Percentiles rank a stretch among this genome's conserved stretches.
Conservation (phyloP, 345 rosid species). For the Gossypium anomalum region DNA sequence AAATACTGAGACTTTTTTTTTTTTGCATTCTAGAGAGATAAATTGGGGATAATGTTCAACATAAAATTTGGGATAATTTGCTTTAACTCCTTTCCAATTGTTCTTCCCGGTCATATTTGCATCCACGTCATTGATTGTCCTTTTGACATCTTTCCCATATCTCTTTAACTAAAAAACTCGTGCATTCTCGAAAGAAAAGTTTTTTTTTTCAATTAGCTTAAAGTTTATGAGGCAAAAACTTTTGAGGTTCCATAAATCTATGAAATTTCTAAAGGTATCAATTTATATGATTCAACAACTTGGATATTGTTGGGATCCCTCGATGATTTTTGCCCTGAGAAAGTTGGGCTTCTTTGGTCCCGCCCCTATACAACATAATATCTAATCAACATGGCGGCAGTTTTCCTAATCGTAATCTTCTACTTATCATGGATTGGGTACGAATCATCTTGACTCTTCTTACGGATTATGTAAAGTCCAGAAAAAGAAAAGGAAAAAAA, state of each 20-base stretch:
- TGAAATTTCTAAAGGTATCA: not conserved
- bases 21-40: not conserved
- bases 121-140: slow-evolving; percentile 13
- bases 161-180: slow-evolving; percentile 9
- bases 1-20: not conserved
- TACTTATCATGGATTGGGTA: not conserved
- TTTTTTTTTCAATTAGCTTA: not conserved
- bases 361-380: not conserved
- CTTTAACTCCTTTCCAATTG: not conserved
- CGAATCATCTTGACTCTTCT: not conserved
- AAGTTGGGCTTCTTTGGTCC: slow-evolving; percentile 14
- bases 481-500: not conserved
- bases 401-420: not conserved
- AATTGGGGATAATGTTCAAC: not conserved
- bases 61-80: not conserved
- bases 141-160: not conserved
- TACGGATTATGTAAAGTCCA: not conserved
- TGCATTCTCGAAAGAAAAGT: not conserved
- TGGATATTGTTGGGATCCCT: slow-evolving; percentile 5
- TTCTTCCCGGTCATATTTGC: not conserved
- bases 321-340: not conserved
- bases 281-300: not conserved
- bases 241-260: slow-evolving; percentile 4
- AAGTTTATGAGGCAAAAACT: not conserved
- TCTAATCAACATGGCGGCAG: not conserved